Evolutionary conservation across 768 basidiomycete species (phyloP).

Genomic region (Tylopilus sp.): DNA sequence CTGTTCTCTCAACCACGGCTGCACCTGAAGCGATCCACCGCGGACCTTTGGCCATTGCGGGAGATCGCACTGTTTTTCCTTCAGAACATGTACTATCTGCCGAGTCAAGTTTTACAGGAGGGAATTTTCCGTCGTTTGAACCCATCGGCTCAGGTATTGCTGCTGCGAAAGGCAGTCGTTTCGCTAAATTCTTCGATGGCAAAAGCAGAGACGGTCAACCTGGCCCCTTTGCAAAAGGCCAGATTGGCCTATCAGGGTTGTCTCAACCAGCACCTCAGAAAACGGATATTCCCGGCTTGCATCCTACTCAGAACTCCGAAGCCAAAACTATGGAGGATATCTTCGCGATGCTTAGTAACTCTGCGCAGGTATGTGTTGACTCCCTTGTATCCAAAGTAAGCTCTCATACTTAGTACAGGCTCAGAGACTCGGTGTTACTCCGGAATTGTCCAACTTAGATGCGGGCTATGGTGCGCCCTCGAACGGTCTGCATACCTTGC

Average conservation of each 20-base stretch:
- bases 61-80: conserved; percentile 24
- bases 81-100: conserved; percentile 18
- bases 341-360: conserved; percentile 76
- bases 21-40: conserved; percentile 20
- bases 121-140: conserved; percentile 23
- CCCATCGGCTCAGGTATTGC: conserved; percentile 44
- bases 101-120: conserved; percentile 17
- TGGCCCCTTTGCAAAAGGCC: conserved; percentile 35
- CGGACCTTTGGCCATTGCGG: conserved; percentile 10
- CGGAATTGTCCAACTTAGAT: conserved; percentile 26
- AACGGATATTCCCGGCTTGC: conserved; percentile 39
- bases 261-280: conserved; percentile 48
- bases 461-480: conserved; percentile 22
- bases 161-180: conserved; percentile 70
- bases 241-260: conserved; percentile 39
- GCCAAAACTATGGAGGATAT: conserved; percentile 74
- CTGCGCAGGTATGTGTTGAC: conserved; percentile 56
- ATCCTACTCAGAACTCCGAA: conserved; percentile 41
- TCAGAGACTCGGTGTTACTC: conserved; percentile 23
- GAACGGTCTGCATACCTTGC: conserved; percentile 36
- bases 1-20: conserved; percentile 4
- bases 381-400: background rate
- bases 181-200: conserved; percentile 86
- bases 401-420: conserved; percentile 21
- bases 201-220: conserved; percentile 48